Evolutionary conservation across 1,139 yeast species (phyloP).

Genomic region (Suhomyces ambrosiae): DNA sequence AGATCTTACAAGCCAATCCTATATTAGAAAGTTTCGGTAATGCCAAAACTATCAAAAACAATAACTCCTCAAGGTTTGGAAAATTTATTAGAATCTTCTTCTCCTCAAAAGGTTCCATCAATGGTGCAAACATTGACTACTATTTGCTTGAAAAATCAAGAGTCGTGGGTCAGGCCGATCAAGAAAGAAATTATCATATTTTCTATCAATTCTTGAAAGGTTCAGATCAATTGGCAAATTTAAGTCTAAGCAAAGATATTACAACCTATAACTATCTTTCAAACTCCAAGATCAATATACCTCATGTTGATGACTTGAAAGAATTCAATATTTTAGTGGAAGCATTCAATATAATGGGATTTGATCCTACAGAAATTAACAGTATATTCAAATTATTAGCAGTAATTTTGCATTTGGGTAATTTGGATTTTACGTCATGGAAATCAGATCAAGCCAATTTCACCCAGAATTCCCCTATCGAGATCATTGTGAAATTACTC

Average conservation of each 20-base stretch:
- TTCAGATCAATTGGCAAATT: constrained; percentile 50
- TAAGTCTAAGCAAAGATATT: constrained; percentile 50
- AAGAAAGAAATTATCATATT: constrained; percentile 89
- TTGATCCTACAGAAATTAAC: constrained; percentile 54
- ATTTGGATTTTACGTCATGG: constrained; percentile 71
- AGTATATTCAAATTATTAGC: constrained; percentile 72
- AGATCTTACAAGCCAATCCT: constrained; percentile 92
- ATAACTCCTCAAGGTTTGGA: constrained; percentile 96
- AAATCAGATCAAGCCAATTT: constrained; percentile 82
- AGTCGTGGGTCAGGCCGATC: constrained; percentile 73
- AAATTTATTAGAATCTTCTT: constrained; percentile 91
- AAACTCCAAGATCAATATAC: constrained; percentile 53
- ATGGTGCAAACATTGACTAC: constrained; percentile 94
- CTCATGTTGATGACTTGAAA: constrained; percentile 72
- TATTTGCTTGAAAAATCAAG: constrained; percentile 91
- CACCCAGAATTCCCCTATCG: constrained; percentile 54
- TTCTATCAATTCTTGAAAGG: constrained; percentile 87
- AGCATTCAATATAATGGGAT: constrained; percentile 77
- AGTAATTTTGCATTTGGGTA: constrained; percentile 81
- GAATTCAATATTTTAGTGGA: constrained; percentile 64
- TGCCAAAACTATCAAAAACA: constrained; percentile 92
- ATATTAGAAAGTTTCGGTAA: constrained; percentile 96
- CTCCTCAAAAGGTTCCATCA: constrained; percentile 60
- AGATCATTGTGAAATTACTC: constrained; percentile 59
- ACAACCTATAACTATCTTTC: constrained; percentile 61